A percentile compares a stretch with the other conserved stretches of the same genome.
Evolutionary conservation across 2,329 filamentous ascomycete species (phyloP).

Genomic region (Alternaria conjuncta): DNA sequence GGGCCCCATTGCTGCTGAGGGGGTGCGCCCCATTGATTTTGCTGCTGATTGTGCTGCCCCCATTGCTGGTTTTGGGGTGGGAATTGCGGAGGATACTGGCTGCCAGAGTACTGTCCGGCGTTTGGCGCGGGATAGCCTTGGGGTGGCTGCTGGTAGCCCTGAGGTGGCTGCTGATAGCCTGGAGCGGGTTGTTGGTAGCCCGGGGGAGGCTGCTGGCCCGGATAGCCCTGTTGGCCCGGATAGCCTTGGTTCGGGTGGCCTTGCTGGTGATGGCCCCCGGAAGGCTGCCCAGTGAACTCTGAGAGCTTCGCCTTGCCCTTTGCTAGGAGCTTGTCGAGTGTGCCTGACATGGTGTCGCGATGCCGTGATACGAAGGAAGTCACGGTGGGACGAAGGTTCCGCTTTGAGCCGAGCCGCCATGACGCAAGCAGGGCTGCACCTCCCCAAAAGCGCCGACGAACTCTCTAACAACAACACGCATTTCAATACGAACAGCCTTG

Average conservation of each 20-base stretch:
- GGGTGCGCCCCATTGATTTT: conserved; percentile 22
- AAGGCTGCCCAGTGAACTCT: conserved; percentile 33
- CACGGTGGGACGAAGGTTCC: conserved; percentile 5
- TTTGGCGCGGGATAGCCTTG: conserved; percentile 12
- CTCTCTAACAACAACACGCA: background rate
- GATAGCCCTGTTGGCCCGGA: conserved; percentile 22
- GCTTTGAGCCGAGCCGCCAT: conserved; percentile 12
- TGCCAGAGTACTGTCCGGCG: conserved; percentile 24
- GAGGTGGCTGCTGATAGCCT: conserved; percentile 27
- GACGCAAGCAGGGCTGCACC: conserved; percentile 12
- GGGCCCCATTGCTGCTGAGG: conserved; percentile 28
- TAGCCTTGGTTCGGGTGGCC: conserved; percentile 28
- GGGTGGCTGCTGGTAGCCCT: conserved; percentile 15
- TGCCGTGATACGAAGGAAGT: background rate
- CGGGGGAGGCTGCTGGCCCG: conserved; percentile 13
- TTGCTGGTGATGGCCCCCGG: conserved; percentile 28
- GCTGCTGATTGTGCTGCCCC: conserved; percentile 9
- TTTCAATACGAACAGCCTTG: background rate
- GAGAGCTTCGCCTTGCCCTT: conserved; percentile 48
- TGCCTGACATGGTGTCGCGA: conserved; percentile 30
- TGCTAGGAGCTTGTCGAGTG: conserved; percentile 44
- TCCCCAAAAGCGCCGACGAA: background rate
- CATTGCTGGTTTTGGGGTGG: conserved; percentile 27
- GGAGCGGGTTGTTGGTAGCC: conserved; percentile 13
- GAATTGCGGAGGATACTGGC: conserved; percentile 27